Percentiles rank a stretch among this genome's conserved stretches.
phyloP scores from a whole-genome alignment of 257 asterid species.

The Gynochthodes officinalis region DNA sequence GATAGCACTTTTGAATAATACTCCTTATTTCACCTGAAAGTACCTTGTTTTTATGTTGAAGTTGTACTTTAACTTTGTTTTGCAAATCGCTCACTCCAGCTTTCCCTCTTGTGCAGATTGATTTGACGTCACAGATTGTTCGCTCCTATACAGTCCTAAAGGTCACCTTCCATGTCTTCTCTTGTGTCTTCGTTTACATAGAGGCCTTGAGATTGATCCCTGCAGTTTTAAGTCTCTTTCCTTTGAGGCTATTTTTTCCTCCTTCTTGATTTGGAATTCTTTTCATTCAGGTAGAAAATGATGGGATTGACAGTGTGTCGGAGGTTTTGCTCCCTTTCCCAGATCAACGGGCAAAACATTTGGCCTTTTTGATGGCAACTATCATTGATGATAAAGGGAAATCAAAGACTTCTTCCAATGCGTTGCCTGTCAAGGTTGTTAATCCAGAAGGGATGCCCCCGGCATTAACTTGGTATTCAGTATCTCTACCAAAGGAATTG shows the following conservation, averaged over 20 bases:
- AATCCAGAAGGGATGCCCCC: conserved; percentile 70
- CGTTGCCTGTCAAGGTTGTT: conserved; percentile 42
- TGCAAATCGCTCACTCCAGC: not conserved
- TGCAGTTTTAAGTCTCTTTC: not conserved
- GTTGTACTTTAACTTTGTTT: not conserved
- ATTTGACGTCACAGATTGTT: conserved; percentile 76
- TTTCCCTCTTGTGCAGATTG: conserved; percentile 59
- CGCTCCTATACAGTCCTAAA: conserved; percentile 53
- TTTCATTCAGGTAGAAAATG: conserved; percentile 57
- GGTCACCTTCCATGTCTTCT: conserved; percentile 36
- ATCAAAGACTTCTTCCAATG: conserved; percentile 46
- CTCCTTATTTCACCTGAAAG: not conserved
- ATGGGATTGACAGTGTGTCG: conserved; percentile 54
- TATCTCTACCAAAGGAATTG: conserved; percentile 67
- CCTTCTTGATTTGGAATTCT: not conserved
- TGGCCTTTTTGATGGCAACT: conserved; percentile 54
- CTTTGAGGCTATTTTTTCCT: not conserved
- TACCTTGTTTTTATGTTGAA: not conserved
- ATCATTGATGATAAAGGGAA: conserved; percentile 70
- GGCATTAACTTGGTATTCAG: conserved; percentile 64
- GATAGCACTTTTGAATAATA: too few species aligned
- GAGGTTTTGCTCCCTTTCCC: conserved; percentile 67
- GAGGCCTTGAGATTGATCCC: not conserved
- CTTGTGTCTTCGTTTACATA: conserved; percentile 1
- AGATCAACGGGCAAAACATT: conserved; percentile 56